Evolutionary conservation across 805 yeast species (phyloP).

Genomic region (Ogataea parapolymorpha): DNA sequence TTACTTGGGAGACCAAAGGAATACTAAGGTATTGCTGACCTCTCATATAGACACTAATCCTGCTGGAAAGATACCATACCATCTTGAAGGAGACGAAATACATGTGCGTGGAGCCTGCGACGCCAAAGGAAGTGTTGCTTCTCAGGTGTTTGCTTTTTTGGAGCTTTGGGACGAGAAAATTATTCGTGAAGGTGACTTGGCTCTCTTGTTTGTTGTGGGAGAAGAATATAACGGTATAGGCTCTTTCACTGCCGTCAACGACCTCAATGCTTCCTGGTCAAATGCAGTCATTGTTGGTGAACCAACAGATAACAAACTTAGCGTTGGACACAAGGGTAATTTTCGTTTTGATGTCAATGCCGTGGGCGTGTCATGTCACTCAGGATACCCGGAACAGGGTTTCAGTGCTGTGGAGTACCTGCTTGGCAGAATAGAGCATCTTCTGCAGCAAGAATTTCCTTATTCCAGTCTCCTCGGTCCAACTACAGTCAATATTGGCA

Average conservation of each 20-base stretch:
- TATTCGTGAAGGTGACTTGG: constrained; percentile 49
- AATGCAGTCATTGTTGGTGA: constrained; percentile 61
- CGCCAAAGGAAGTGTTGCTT: constrained; percentile 59
- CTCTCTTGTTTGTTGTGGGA: constrained; percentile 56
- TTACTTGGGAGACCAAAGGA: constrained; percentile 40
- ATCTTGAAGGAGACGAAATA: constrained; percentile 39
- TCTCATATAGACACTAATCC: constrained; percentile 51
- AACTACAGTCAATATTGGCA: constrained; percentile 55
- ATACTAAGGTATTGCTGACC: constrained; percentile 40
- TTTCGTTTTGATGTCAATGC: constrained; percentile 38
- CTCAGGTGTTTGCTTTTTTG: constrained; percentile 48
- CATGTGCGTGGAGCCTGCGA: constrained; percentile 62
- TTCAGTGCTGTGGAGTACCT: constrained; percentile 52
- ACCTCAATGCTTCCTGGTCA: constrained; percentile 41
- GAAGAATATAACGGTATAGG: constrained; percentile 62
- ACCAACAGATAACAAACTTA: constrained; percentile 63
- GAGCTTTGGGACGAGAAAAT: constrained; percentile 36
- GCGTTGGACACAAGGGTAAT: constrained; percentile 61
- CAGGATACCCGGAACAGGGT: constrained; percentile 63
- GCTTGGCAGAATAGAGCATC: constrained; percentile 40
- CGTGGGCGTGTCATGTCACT: constrained; percentile 53
- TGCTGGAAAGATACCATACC: constrained; percentile 24
- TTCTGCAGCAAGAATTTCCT: constrained; percentile 43
- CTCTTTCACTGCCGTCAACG: constrained; percentile 41
- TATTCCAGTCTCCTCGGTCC: constrained; percentile 48